Conservation (phyloP, 2,329 filamentous ascomycete genomes). For the Macroventuria anomochaeta region DNA sequence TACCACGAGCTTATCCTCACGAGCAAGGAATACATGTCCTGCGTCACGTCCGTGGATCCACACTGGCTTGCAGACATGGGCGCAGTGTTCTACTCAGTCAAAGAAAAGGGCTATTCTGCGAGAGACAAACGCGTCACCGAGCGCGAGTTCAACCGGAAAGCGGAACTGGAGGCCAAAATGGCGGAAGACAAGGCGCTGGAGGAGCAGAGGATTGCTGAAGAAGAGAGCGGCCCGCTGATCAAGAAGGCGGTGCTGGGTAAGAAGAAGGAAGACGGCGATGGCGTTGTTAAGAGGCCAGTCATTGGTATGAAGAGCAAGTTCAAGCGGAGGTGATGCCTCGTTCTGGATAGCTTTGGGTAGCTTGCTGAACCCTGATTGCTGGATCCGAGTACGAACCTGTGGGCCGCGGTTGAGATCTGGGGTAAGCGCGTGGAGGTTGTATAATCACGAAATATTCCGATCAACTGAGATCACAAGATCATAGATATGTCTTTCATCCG, state of each 20-base stretch:
- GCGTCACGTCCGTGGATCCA: conserved; percentile 93
- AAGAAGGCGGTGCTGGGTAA: conserved; percentile 32
- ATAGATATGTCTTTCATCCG: not conserved
- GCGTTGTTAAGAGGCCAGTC: conserved; percentile 52
- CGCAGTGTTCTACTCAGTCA: conserved; percentile 95
- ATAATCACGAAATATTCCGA: not conserved
- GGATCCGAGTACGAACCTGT: not conserved
- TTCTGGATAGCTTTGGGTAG: not conserved
- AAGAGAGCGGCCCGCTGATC: conserved; percentile 40
- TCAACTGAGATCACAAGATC: not conserved
- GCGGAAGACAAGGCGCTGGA: conserved; percentile 78
- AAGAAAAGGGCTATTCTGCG: conserved; percentile 94
- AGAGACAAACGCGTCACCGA: conserved; percentile 87
- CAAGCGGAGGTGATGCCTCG: conserved; percentile 14
- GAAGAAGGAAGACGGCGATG: conserved; percentile 43
- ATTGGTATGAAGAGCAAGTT: conserved; percentile 39
- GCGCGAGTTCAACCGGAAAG: conserved; percentile 87
- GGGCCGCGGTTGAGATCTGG: not conserved
- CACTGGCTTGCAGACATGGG: conserved; percentile 97
- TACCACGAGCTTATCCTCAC: conserved; percentile 98
- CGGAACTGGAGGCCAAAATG: conserved; percentile 94
- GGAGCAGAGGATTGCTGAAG: conserved; percentile 58
- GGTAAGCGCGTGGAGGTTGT: not conserved
- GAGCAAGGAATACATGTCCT: conserved; percentile 97
- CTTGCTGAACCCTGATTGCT: not conserved